These are phyloP conservation scores for Peronospora belbahrii DNA, from an alignment of 352 stramenopile species.

Conservation along the genomic window DNA sequence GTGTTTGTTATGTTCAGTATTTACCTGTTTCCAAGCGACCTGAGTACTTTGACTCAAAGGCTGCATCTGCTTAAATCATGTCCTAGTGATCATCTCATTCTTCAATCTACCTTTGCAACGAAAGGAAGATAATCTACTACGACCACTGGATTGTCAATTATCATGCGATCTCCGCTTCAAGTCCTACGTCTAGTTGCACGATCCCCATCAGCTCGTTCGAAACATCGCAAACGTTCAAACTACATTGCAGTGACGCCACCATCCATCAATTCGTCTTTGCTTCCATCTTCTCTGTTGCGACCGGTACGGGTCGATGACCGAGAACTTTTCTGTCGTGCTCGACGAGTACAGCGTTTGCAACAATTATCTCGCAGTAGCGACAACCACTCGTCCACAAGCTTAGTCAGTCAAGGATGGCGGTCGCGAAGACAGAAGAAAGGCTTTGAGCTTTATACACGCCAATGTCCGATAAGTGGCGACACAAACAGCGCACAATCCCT, in stretches of 20 bases:
- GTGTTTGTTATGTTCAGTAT: background rate
- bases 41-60: background rate
- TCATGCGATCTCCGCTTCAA: constrained; percentile 15
- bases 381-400: constrained; percentile 3
- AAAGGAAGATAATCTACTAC: constrained; percentile 10
- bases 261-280: background rate
- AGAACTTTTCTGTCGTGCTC: constrained; percentile 22
- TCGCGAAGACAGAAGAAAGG: constrained; percentile 18
- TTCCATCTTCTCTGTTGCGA: constrained; percentile 2
- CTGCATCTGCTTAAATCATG: background rate
- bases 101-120: background rate
- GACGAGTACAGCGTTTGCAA: constrained; percentile 17
- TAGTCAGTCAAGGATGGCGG: constrained; percentile 12
- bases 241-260: constrained; percentile 6
- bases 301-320: constrained; percentile 17
- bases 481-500: background rate
- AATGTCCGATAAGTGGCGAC: constrained; percentile 11
- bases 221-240: constrained; percentile 4
- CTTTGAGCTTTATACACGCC: constrained; percentile 23
- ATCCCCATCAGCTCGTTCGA: constrained; percentile 1
- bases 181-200: constrained; percentile 1
- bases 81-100: background rate
- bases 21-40: background rate
- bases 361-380: constrained; percentile 13
- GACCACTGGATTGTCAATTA: background rate